Base-by-base conservation (phyloP, 2,329 filamentous ascomycete genomes). In the Dothiorella sarmentorum region DNA sequence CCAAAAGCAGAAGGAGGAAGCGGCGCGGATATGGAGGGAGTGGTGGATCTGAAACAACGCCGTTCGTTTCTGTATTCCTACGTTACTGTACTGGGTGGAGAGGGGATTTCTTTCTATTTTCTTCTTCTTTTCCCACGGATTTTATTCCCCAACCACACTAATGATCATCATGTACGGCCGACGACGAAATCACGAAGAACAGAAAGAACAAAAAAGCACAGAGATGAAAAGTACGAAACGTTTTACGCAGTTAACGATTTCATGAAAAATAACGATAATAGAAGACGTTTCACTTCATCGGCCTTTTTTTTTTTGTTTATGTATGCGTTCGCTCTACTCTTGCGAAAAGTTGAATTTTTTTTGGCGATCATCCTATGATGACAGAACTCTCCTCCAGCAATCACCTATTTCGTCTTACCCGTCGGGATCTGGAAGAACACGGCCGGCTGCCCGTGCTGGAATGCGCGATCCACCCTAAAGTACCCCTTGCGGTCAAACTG, bases 401-500 rank as follows among this genome's bases (percentile, higher is more conserved):
- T n/a, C 33, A 29, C 17, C 26, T 56, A 60, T 45, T 56, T 60
- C 24, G 26, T 67, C 75, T 85, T 87, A 26, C 85, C 86, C 7
- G 86, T 89, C 3, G 87, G 86, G 65, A 89, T 88, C 71, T 85
- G 82, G 76, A 89, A 89, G 60, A 88, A 79, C 18, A 88, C 80
- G 27, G 83, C 83, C 26, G 81, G 76, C 71, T 85, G 76, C 1
- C 83, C 84, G 68, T 84, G 80, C 62, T 75, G 73, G 61, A 81
- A 83, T 11, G 83, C 75, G 63, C 76, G 79, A 75, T 97, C 93
- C 24, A 96, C 86, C 55, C 93, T 82, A 79, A 89, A 97, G 76
- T 90, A 97, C 1, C 92, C 93, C 75, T 93, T 91, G 62, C 93
- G 83, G 80, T 97, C 93, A 44, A 97, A 88, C 78, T 97, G 94